phyloP scores from a whole-genome alignment of 2,329 filamentous ascomycete species.

The Sporothrix euskadiensis region DNA sequence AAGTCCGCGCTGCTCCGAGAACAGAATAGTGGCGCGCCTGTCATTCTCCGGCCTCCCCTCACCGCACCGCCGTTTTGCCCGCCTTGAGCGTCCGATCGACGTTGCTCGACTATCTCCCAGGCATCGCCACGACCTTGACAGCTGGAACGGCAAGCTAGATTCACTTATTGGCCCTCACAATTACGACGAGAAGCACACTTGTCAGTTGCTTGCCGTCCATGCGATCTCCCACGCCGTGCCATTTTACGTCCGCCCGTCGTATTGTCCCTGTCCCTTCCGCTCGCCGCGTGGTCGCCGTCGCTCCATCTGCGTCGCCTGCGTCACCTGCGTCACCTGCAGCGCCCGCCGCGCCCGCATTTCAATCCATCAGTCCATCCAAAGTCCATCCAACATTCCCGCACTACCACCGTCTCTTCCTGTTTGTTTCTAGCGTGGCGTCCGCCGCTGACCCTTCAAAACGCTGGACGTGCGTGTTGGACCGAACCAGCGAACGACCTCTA shows the following conservation, averaged over 20 bases:
- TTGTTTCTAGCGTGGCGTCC: slow-evolving; percentile 21
- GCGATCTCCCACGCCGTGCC: slow-evolving; percentile 10
- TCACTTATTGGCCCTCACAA: too few relatives aligned
- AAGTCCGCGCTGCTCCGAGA: not conserved
- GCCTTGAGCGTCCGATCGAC: slow-evolving; percentile 8
- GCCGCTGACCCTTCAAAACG: slow-evolving; percentile 10
- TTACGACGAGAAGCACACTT: not conserved
- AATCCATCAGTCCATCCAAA: not conserved
- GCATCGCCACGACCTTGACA: slow-evolving; percentile 17
- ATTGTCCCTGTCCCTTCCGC: not conserved
- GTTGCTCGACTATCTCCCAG: slow-evolving; percentile 1
- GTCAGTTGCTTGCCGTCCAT: not conserved
- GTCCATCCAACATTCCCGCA: slow-evolving; percentile 19
- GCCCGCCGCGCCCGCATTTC: not conserved
- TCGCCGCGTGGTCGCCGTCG: slow-evolving; percentile 5
- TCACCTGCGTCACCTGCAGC: not conserved
- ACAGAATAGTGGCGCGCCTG: not conserved
- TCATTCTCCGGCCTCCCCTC: not conserved
- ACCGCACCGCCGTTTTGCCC: slow-evolving; percentile 5
- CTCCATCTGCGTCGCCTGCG: slow-evolving; percentile 17
- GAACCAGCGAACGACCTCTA: not conserved
- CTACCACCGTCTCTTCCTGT: slow-evolving; percentile 20
- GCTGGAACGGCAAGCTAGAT: not conserved
- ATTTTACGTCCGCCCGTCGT: not conserved
- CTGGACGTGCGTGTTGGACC: not conserved